These are phyloP conservation scores for Trichosphaerium sp. DNA, from an alignment of 78 protist genomes.

Conservation along the genomic window DNA sequence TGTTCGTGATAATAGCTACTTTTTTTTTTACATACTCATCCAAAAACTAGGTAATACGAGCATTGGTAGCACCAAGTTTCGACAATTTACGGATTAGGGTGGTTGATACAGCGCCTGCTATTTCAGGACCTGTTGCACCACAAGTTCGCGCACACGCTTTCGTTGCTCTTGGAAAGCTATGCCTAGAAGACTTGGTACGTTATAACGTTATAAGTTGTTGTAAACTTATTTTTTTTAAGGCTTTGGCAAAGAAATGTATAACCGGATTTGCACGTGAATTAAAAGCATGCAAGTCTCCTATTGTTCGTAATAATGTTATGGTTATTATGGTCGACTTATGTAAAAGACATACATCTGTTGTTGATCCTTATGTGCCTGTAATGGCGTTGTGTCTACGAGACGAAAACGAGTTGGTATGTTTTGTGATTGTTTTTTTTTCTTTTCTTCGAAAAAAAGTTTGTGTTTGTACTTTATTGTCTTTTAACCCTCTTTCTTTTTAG, in stretches of 20 bases:
- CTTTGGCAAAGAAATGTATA: constrained; percentile 39
- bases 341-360: too few species aligned
- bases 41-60: too few species aligned
- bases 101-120: too few species aligned
- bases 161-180: constrained; percentile 53
- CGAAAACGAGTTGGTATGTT: constrained; percentile 35
- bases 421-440: too few species aligned
- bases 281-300: constrained; percentile 28
- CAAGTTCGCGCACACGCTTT: constrained; percentile 56
- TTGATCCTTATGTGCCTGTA: constrained; percentile 33
- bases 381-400: constrained; percentile 48
- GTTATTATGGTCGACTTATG: constrained; percentile 69
- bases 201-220: too few species aligned
- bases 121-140: too few species aligned
- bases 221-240: too few species aligned
- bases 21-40: too few species aligned
- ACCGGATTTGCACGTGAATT: constrained; percentile 53
- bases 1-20: too few species aligned
- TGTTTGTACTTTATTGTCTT: not conserved
- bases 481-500: not conserved
- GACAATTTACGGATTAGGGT: too few species aligned
- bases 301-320: constrained; percentile 58
- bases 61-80: too few species aligned
- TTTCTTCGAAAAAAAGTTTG: too few species aligned
- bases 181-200: constrained; percentile 48